A percentile compares a stretch with the other conserved stretches of the same genome.
Evolutionary conservation across 371 early-diverging fungal genomes (phyloP).

Genomic region (Rhizopus stolonifer): DNA sequence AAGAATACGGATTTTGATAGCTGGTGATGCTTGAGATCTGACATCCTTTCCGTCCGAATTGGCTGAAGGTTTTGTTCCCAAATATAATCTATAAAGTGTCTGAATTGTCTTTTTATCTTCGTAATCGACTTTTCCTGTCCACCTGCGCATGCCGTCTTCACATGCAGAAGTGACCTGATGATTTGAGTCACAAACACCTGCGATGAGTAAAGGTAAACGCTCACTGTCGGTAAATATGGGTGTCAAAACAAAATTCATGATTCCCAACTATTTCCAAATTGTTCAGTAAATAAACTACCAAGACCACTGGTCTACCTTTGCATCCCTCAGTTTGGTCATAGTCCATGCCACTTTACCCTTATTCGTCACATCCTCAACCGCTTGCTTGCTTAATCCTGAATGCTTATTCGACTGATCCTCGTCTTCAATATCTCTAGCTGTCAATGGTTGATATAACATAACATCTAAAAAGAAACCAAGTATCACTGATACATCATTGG

Average conservation of each 20-base stretch:
- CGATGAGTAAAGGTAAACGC: conserved; percentile 61
- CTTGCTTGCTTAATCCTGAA: conserved; percentile 49
- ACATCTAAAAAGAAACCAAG: conserved; percentile 64
- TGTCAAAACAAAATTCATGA: conserved; percentile 40
- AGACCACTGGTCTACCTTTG: conserved; percentile 39
- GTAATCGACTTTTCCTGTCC: conserved; percentile 61
- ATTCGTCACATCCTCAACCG: conserved; percentile 62
- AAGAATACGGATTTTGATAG: conserved; percentile 66
- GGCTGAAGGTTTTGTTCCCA: conserved; percentile 43
- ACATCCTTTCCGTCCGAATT: conserved; percentile 24
- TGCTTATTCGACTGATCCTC: conserved; percentile 10
- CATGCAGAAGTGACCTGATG: conserved; percentile 66
- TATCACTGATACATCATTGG: conserved; percentile 55
- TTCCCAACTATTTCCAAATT: conserved; percentile 27
- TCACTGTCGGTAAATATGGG: conserved; percentile 48
- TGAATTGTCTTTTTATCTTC: conserved; percentile 54
- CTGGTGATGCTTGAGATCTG: conserved; percentile 43
- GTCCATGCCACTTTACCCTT: conserved; percentile 69
- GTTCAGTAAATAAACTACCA: too few relatives aligned
- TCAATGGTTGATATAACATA: conserved; percentile 61
- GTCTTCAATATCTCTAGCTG: conserved; percentile 23
- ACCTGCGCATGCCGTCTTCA: conserved; percentile 71
- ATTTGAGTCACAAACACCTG: conserved; percentile 65
- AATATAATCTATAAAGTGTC: conserved; percentile 66
- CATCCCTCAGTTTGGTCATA: conserved; percentile 36